Base-by-base conservation (phyloP, 352 stramenopile species). In the Pilasporangium apinafurcum region DNA sequence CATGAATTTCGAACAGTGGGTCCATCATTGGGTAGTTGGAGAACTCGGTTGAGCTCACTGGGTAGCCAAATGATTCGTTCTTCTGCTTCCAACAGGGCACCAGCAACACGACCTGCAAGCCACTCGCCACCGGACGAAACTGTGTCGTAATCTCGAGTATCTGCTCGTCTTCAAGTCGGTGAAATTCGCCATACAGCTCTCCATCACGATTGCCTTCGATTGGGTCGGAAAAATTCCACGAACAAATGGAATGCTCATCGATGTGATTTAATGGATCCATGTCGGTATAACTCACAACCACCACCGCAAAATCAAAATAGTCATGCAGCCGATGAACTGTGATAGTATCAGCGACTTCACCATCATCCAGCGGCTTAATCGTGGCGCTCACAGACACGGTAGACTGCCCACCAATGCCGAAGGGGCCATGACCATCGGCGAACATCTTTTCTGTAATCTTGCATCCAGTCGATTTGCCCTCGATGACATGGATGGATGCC, bases 61-160 rank as follows among this genome's bases (percentile, higher is more conserved):
- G 79, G 46, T 87, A 91, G 1, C 79, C 79, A 37, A 89, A 90
- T 8, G 61, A 68, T 26, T 79, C 75, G 44, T 63, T 77, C 62
- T 92, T 92, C 49, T 89, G 79, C 49, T 86, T 89, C 77, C 75
- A 87, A 53, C 82, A 94, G 0, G 79, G 72, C 31, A 85, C 56
- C 4, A 94, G 31, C 30, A 91, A 46, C 25, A 81, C 75, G 32
- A 78, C 65, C 48, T 94, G 79, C 22, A 90, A 48, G 1, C 79
- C 77, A 26, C 51, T 71, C 16, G 48, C 43, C 17, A 32, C 45
- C 5, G 81, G 79, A 14, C 72, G 65, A 32, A 92, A 92, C 29
- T 51, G 58, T 2, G 62, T 59, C 22, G 44, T 35, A n/a, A 89
- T 50, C 3, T 70, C 24, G 13, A 93, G 29, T 25, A 48, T 53